Evolutionary conservation across 1,139 yeast genomes (phyloP).

Genomic region (Diutina catenulata): DNA sequence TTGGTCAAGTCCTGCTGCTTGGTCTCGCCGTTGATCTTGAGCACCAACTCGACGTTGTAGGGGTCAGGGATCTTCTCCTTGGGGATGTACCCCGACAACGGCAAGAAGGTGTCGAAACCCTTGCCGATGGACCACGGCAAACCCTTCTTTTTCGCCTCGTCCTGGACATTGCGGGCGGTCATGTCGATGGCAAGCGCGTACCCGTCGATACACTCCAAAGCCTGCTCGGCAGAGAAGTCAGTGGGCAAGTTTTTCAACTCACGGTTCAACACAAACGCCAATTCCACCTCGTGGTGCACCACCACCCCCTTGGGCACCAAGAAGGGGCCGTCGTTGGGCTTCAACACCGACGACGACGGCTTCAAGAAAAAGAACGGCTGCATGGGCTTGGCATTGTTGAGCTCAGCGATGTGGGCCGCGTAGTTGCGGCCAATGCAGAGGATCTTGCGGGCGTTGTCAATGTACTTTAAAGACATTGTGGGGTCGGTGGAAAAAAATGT

Average conservation of each 20-base stretch:
- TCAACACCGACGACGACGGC: constrained; percentile 59
- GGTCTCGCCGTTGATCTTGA: constrained; percentile 57
- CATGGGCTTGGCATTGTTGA: constrained; percentile 67
- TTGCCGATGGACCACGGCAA: constrained; percentile 95
- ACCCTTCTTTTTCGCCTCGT: constrained; percentile 88
- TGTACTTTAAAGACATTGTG: constrained; percentile 44
- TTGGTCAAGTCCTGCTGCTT: constrained; percentile 72
- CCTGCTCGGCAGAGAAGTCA: constrained; percentile 50
- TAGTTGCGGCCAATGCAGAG: constrained; percentile 94
- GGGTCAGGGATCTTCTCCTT: constrained; percentile 61
- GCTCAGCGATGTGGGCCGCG: constrained; percentile 86
- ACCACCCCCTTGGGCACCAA: constrained; percentile 69
- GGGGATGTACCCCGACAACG: constrained; percentile 62
- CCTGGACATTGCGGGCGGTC: constrained; percentile 94
- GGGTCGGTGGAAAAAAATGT: background rate
- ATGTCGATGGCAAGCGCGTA: constrained; percentile 84
- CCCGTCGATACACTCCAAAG: constrained; percentile 68
- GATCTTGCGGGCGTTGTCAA: constrained; percentile 63
- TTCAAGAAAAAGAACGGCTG: constrained; percentile 89
- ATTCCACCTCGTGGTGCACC: constrained; percentile 89
- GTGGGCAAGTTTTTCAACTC: constrained; percentile 48
- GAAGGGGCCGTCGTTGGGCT: constrained; percentile 62
- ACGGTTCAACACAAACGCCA: constrained; percentile 66
- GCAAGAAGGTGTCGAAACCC: constrained; percentile 93
- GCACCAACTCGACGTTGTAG: constrained; percentile 52